Percentiles rank a stretch among this genome's conserved stretches.
Evolutionary conservation across 495 filamentous ascomycete species (phyloP).

Genomic region (Xylaria curta): DNA sequence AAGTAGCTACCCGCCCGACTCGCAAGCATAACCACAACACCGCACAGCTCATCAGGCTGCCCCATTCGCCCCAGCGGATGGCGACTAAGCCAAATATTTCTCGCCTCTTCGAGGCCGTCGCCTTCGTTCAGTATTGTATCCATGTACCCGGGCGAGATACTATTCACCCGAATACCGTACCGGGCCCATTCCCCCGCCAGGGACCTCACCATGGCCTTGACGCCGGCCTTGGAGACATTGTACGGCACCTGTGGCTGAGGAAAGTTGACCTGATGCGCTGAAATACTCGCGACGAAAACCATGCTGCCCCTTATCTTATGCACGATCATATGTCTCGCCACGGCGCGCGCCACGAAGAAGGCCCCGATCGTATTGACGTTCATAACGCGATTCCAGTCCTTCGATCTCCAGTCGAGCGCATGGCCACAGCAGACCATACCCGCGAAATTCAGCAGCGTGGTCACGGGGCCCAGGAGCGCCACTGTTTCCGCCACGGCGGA

Average conservation of each 20-base stretch:
- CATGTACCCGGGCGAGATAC: constrained; percentile 78
- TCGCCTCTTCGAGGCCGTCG: constrained; percentile 59
- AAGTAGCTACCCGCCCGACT: constrained; percentile 71
- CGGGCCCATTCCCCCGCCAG: constrained; percentile 71
- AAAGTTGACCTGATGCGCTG: constrained; percentile 69
- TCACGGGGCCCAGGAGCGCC: constrained; percentile 56
- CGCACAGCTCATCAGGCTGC: constrained; percentile 66
- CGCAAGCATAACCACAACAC: constrained; percentile 69
- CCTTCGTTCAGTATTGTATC: constrained; percentile 80
- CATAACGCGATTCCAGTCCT: constrained; percentile 64
- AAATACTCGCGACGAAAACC: constrained; percentile 71
- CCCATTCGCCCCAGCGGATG: constrained; percentile 77
- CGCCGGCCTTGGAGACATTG: constrained; percentile 71
- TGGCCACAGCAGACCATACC: constrained; percentile 68
- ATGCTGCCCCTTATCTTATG: constrained; percentile 63
- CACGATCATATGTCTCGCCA: constrained; percentile 60
- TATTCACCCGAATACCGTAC: constrained; percentile 72
- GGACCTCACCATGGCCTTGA: constrained; percentile 63
- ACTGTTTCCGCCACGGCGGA: constrained; percentile 50
- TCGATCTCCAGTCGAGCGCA: constrained; percentile 59
- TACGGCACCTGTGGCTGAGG: constrained; percentile 74
- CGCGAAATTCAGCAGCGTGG: constrained; percentile 69
- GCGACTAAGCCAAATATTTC: constrained; percentile 63
- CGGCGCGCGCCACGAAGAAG: constrained; percentile 72
- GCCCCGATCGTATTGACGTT: constrained; percentile 73